Evolutionary conservation across 768 basidiomycete species (phyloP), one percentile per base, ranked within the genome.

Genomic region (Agaricus bisporus): DNA sequence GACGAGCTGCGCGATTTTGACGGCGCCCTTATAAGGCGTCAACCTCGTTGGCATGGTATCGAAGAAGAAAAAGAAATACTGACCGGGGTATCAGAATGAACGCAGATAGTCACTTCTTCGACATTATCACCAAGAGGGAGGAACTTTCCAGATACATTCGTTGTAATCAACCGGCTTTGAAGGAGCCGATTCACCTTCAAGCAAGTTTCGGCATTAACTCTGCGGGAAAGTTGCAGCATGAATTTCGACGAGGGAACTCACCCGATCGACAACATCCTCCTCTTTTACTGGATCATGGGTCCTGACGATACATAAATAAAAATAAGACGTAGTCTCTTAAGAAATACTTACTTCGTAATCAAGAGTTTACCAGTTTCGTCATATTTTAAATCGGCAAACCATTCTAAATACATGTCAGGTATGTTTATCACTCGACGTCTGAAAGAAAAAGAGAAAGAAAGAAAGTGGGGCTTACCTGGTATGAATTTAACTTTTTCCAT

Each of bases 321-420:
- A 4, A 3, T 1, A 38, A 29, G 9, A 28, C 28, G n/a, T n/a
- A 17, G 10, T 4, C n/a, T 14, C 6, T 17, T 20, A 28, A 15
- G 9, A 51, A 10, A 22, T 9, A 61, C 65, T 15, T 52, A 80
- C 82, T 80, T 76, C 8, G 82, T 83, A 51, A 83, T 83, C 36
- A 85, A 60, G 26, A 86, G 68, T 58, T 76, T 78, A 3, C 84
- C 85, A 51, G 77, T 72, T 2, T 71, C 61, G 48, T 66, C 73
- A 58, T 87, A 86, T 17, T 83, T 80, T 26, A 86, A 64, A 61
- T 88, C 84, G 2, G 80, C 82, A 59, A 83, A 86, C 79, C 81
- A 85, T 56, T 85, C 83, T 82, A 51, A 32, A 32, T 1, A 6
- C 10, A 15, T n/a, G 35, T 9, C 22, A 32, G 17, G 39, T 37